phyloP scores from a whole-genome alignment of 2,329 filamentous ascomycete genomes.

The Aspergillus udagawae region DNA sequence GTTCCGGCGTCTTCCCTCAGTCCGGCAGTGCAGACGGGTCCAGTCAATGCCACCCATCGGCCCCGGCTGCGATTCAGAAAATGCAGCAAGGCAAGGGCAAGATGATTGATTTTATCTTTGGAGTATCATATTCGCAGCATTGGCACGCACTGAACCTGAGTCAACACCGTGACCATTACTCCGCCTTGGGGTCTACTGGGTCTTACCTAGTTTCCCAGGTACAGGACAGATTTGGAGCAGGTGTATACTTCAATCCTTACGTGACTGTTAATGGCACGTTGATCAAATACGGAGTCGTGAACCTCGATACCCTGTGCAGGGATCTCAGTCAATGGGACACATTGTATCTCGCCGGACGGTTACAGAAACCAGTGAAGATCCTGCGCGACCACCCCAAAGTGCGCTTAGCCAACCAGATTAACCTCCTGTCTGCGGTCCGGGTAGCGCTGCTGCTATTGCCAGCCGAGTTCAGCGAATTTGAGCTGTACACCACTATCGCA shows the following conservation, averaged over 20 bases:
- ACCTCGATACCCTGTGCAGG: conserved; percentile 79
- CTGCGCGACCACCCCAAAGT: conserved; percentile 89
- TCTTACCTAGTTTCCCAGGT: conserved; percentile 80
- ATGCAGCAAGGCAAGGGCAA: conserved; percentile 85
- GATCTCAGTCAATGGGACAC: conserved; percentile 92
- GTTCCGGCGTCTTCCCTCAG: conserved; percentile 93
- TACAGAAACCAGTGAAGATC: conserved; percentile 98
- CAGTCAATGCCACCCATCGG: conserved; percentile 65
- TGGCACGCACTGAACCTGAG: conserved; percentile 92
- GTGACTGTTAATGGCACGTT: conserved; percentile 90
- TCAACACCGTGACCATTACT: conserved; percentile 91
- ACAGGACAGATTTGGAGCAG: conserved; percentile 84
- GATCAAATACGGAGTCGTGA: conserved; percentile 97
- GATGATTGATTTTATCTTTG: conserved; percentile 98
- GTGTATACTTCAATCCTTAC: conserved; percentile 96
- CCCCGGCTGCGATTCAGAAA: conserved; percentile 73
- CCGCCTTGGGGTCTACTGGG: conserved; percentile 73
- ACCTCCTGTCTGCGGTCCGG: conserved; percentile 85
- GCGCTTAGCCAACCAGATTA: conserved; percentile 91
- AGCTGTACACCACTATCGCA: conserved; percentile 87
- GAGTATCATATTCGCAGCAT: conserved; percentile 88
- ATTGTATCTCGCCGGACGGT: conserved; percentile 88
- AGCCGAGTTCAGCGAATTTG: conserved; percentile 74
- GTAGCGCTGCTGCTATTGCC: conserved; percentile 85
- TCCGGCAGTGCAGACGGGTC: conserved; percentile 42